phyloP scores from a whole-genome alignment of 805 yeast genomes.

The Candida yuanshanica region DNA sequence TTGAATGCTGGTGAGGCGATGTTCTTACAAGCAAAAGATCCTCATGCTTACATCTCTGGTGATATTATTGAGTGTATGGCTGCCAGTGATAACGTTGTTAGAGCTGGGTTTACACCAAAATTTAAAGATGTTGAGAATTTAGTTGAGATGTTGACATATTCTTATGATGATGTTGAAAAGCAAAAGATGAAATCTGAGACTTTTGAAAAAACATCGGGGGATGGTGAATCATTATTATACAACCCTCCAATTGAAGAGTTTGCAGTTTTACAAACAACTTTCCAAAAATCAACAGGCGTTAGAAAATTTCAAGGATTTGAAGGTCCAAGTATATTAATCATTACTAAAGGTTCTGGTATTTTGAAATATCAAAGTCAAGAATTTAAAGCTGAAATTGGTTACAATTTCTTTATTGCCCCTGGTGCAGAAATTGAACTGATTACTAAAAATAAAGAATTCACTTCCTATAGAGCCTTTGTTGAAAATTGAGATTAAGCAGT shows the following conservation, averaged over 20 bases:
- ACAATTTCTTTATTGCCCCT: conserved; percentile 82
- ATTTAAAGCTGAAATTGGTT: conserved; percentile 59
- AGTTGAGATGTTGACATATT: conserved; percentile 86
- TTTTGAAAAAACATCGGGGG: conserved; percentile 52
- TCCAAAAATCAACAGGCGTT: conserved; percentile 41
- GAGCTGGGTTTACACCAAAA: conserved; percentile 99
- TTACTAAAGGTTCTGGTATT: conserved; percentile 75
- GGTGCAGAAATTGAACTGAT: conserved; percentile 56
- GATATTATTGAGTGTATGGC: conserved; percentile 99
- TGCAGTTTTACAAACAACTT: conserved; percentile 80
- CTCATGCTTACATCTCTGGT: conserved; percentile 96
- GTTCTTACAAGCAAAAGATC: conserved; percentile 94
- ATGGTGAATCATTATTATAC: conserved; percentile 61
- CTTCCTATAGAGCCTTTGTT: conserved; percentile 86
- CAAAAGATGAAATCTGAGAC: conserved; percentile 76
- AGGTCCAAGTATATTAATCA: conserved; percentile 86
- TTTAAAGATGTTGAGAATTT: conserved; percentile 91
- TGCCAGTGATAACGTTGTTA: conserved; percentile 94
- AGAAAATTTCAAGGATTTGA: conserved; percentile 56
- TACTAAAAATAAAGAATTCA: conserved; percentile 49
- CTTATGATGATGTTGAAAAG: conserved; percentile 82
- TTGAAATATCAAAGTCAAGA: conserved; percentile 38
- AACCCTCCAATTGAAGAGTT: conserved; percentile 98
- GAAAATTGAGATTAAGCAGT: conserved; percentile 43
- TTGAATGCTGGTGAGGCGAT: conserved; percentile 90